Percentiles rank a stretch among this genome's conserved stretches.
These are phyloP conservation scores for Suillus sp. DNA, from an alignment of 768 basidiomycete genomes.

Conservation along the genomic window DNA sequence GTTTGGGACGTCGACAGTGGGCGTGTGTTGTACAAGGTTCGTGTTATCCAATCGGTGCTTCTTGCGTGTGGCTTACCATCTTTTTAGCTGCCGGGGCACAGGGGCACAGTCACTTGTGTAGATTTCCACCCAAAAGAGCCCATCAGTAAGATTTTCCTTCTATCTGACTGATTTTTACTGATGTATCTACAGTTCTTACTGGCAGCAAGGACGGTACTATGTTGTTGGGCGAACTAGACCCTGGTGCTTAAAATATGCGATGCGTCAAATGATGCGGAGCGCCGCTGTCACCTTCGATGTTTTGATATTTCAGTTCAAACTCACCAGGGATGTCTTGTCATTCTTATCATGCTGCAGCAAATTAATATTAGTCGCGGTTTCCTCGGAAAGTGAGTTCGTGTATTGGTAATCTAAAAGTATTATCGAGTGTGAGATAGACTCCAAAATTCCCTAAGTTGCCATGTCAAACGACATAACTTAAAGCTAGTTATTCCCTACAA, in stretches of 20 bases:
- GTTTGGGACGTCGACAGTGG: conserved; percentile 86
- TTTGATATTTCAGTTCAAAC: not conserved
- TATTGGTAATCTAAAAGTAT: not conserved
- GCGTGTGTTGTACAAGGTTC: conserved; percentile 77
- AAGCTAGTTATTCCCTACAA: not conserved
- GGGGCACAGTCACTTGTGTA: conserved; percentile 92
- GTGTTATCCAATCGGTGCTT: conserved; percentile 15
- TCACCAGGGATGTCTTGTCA: not conserved
- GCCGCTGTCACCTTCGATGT: conserved; percentile 1
- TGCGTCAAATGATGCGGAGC: not conserved
- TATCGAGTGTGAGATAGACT: not conserved
- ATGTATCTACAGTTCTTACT: conserved; percentile 66
- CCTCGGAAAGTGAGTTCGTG: not conserved
- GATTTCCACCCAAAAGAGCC: conserved; percentile 97
- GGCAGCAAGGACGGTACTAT: conserved; percentile 92
- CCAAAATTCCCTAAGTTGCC: not conserved
- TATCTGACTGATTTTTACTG: not conserved
- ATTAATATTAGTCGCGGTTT: not conserved
- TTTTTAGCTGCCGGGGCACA: conserved; percentile 86
- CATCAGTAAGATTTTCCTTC: conserved; percentile 63
- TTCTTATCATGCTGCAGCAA: conserved; percentile 1
- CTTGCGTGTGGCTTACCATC: not conserved
- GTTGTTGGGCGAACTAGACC: conserved; percentile 88
- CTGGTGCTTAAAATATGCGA: conserved; percentile 3
- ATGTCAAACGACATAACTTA: not conserved